phyloP scores from a whole-genome alignment of 805 yeast genomes.

The Millerozyma acaciae region DNA sequence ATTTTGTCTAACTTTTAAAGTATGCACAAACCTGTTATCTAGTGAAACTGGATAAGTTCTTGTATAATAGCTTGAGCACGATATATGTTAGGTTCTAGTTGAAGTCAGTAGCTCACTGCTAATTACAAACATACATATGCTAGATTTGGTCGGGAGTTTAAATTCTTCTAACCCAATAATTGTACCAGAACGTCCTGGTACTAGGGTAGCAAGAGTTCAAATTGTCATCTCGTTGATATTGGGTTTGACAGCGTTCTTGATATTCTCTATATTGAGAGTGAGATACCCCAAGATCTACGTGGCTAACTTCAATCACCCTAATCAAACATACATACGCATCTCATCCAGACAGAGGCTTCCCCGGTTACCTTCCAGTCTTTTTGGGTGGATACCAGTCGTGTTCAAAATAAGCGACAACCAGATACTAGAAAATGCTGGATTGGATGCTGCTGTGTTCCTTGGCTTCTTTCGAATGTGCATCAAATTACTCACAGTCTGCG shows the following conservation, averaged over 20 bases:
- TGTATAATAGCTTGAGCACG: too few species aligned
- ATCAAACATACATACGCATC: conserved; percentile 38
- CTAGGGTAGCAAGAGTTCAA: conserved; percentile 74
- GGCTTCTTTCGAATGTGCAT: conserved; percentile 90
- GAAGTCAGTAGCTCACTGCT: too few species aligned
- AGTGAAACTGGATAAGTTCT: too few species aligned
- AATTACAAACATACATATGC: too few species aligned
- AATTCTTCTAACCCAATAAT: too few species aligned
- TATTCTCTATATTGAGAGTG: conserved; percentile 68
- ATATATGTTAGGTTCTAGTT: too few species aligned
- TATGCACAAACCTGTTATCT: too few species aligned
- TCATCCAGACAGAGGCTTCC: conserved; percentile 53
- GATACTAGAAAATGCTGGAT: conserved; percentile 82
- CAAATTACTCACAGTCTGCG: conserved; percentile 57
- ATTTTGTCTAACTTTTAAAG: too few species aligned
- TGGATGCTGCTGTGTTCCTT: conserved; percentile 89
- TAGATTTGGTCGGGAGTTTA: too few species aligned
- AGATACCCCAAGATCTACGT: conserved; percentile 81
- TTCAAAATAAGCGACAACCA: conserved; percentile 66
- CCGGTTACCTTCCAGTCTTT: conserved; percentile 52
- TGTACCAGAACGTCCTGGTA: conserved; percentile 15
- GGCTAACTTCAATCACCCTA: conserved; percentile 60
- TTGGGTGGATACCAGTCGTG: conserved; percentile 79
- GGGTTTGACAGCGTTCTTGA: conserved; percentile 64
- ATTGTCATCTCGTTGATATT: conserved; percentile 61